Evolutionary conservation across 257 asterid genomes (phyloP).

Genomic region (Solanum lycopersicoides): DNA sequence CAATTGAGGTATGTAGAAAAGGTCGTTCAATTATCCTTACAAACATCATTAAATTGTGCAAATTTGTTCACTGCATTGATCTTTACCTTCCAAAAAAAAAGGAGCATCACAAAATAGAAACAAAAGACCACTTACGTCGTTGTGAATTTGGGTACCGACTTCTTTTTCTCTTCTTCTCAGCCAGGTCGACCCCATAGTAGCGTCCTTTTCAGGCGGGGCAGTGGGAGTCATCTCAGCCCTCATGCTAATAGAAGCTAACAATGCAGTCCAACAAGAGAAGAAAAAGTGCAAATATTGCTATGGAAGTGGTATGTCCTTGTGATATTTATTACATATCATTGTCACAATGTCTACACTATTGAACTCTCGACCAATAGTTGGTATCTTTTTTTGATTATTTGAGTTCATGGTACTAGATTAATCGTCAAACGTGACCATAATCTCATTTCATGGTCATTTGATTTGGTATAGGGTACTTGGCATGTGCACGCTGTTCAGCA

Average conservation of each 20-base stretch:
- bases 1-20: constrained; percentile 51
- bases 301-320: constrained; percentile 58
- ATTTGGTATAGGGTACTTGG: constrained; percentile 58
- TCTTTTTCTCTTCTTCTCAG: constrained; percentile 26
- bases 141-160: background rate
- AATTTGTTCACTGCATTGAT: background rate
- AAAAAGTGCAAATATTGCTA: constrained; percentile 85
- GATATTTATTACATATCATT: background rate
- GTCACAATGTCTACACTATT: background rate
- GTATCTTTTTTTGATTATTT: background rate
- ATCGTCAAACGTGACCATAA: background rate
- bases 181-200: constrained; percentile 94
- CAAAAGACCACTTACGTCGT: background rate
- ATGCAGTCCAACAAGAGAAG: constrained; percentile 85
- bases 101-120: background rate
- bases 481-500: constrained; percentile 82
- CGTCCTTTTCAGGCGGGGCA: constrained; percentile 96
- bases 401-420: background rate
- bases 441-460: background rate
- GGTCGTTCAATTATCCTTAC: background rate
- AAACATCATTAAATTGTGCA: background rate
- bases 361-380: background rate
- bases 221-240: constrained; percentile 87
- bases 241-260: constrained; percentile 79
- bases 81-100: background rate